phyloP scores from a whole-genome alignment of 352 stramenopile genomes.

The Thraustotheca clavata region DNA sequence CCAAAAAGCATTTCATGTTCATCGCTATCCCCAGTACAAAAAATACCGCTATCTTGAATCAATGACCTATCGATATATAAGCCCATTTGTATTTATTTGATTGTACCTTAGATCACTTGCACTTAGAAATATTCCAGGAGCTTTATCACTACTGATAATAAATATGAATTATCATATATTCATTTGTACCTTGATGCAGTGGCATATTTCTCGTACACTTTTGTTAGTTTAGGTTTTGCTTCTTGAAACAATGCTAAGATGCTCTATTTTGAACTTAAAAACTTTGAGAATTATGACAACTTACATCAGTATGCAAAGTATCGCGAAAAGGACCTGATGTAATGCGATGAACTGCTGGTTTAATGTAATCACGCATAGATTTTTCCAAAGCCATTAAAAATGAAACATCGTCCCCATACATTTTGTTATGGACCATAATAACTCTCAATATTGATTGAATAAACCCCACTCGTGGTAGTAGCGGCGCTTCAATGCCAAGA shows the following conservation, averaged over 20 bases:
- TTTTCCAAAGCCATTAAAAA: slow-evolving; percentile 30
- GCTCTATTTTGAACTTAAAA: slow-evolving; percentile 28
- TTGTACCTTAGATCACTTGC: slow-evolving; percentile 1
- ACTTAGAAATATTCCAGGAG: neutral
- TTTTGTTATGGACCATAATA: slow-evolving; percentile 26
- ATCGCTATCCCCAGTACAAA: slow-evolving; percentile 49
- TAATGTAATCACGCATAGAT: slow-evolving; percentile 34
- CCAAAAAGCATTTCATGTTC: slow-evolving; percentile 50
- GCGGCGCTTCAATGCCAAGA: slow-evolving; percentile 31
- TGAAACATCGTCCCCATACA: slow-evolving; percentile 20
- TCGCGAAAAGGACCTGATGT: slow-evolving; percentile 66
- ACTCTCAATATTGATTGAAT: slow-evolving; percentile 52
- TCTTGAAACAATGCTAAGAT: slow-evolving; percentile 61
- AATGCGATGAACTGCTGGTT: slow-evolving; percentile 43
- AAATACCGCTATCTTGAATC: slow-evolving; percentile 71
- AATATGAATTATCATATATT: neutral
- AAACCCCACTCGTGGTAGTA: slow-evolving; percentile 57
- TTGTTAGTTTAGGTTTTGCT: slow-evolving; percentile 60
- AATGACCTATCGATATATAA: slow-evolving; percentile 37
- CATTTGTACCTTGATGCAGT: slow-evolving; percentile 7
- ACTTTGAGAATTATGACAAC: slow-evolving; percentile 11
- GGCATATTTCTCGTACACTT: slow-evolving; percentile 62
- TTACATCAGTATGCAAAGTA: slow-evolving; percentile 62
- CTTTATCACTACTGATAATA: neutral
- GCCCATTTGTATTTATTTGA: slow-evolving; percentile 18